Conservation (phyloP, 2,329 filamentous ascomycete species). For the Plectosphaerella plurivora region DNA sequence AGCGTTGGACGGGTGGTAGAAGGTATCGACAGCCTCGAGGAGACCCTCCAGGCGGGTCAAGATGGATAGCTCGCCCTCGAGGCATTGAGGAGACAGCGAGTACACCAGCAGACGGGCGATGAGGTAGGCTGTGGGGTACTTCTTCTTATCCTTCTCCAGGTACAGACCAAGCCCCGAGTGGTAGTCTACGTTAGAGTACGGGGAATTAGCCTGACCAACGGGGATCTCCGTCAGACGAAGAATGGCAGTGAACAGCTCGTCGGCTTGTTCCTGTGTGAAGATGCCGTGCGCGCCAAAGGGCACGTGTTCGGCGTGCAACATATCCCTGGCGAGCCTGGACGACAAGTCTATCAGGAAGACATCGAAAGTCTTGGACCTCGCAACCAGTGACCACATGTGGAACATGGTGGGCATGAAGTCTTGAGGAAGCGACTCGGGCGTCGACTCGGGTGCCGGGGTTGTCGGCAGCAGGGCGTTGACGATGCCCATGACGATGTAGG, state of each 20-base stretch:
- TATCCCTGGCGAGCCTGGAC: conserved; percentile 82
- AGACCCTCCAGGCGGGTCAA: conserved; percentile 83
- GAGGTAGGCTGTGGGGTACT: conserved; percentile 87
- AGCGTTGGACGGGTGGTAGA: conserved; percentile 97
- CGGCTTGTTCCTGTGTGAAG: conserved; percentile 87
- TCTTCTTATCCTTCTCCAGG: conserved; percentile 88
- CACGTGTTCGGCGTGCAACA: conserved; percentile 68
- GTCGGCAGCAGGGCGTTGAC: conserved; percentile 88
- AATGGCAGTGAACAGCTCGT: conserved; percentile 87
- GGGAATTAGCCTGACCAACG: conserved; percentile 90
- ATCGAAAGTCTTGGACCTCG: conserved; percentile 83
- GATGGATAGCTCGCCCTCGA: conserved; percentile 73
- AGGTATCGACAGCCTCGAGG: conserved; percentile 93
- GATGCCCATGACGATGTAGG: conserved; percentile 85
- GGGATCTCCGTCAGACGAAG: conserved; percentile 90
- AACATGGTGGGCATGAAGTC: conserved; percentile 92
- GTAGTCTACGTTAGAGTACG: conserved; percentile 82
- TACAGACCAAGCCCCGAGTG: conserved; percentile 78
- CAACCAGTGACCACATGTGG: conserved; percentile 92
- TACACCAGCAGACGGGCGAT: conserved; percentile 91
- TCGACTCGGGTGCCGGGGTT: conserved; percentile 65
- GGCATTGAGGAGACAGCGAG: conserved; percentile 81
- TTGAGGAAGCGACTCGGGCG: conserved; percentile 75
- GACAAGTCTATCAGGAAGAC: conserved; percentile 84
- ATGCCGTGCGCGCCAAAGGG: conserved; percentile 84